Base-by-base conservation (phyloP, 2,329 filamentous ascomycete genomes). In the Aspergillus sp. region DNA sequence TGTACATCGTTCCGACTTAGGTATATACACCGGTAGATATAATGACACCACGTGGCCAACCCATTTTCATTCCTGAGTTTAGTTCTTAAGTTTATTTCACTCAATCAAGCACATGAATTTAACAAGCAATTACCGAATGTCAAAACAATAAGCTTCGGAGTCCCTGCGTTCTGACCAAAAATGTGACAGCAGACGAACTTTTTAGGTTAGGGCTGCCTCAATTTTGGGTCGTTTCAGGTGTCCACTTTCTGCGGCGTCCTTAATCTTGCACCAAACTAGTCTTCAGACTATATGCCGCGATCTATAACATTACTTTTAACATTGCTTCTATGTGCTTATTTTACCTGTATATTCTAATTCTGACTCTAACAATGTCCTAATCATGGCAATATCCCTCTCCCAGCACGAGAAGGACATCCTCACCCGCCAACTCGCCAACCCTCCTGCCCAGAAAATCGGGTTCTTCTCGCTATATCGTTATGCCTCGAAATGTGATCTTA, bases 401-500 rank as follows among this genome's bases (percentile, higher is more conserved):
- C 33, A n/a, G 5, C 15, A 19, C 12, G 38, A 89, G 65, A 81
- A 78, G 41, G 71, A 75, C 20, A 77, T 89, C 47, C 71, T 90
- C 50, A 80, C 76, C 60, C 73, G 73, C 49, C 86, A 90, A 67
- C 74, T 88, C 52, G 69, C 79, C 39, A 81, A 81, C 0, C 82
- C 82, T 30, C 72, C 78, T 9, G 71, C 82, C 46, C 79, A 82
- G 58, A 17, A 35, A 17, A 74, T 85, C 33, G 82, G 79, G 23
- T 74, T 83, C 52, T 71, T 72, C 50, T 78, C 78, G 0, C 71
- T 88, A 20, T 88, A 80, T 61, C 79, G 85, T 51, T 88, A 86
- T 70, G 78, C 84, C 4, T 82, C 80, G 2, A 74, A 71, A 44
- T 77, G 74, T 54, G 85, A 88, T 59, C 60, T 82, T 13, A 55